Evolutionary conservation across 176 grass and related monocot species (phyloP).

Genomic region (Metroxylon sagu): DNA sequence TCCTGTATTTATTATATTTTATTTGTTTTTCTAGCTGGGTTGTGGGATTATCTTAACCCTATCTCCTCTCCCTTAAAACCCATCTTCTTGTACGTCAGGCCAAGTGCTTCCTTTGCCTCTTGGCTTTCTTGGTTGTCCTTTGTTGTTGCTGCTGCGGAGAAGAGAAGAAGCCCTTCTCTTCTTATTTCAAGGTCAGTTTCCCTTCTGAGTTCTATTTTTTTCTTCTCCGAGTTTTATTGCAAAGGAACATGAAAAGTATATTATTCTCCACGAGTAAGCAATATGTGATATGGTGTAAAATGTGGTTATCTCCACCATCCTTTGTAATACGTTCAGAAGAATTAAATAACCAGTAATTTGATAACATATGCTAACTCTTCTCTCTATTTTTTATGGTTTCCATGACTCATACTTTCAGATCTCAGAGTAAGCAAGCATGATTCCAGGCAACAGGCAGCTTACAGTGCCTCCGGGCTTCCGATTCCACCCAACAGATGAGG

Average conservation of each 20-base stretch:
- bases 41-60: constrained; percentile 2
- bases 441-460: constrained; percentile 37
- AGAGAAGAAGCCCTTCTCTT: not conserved
- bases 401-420: constrained; percentile 1
- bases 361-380: too few relatives aligned
- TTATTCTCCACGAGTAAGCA: too few relatives aligned
- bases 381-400: too few relatives aligned
- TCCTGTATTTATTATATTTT: constrained; percentile 13
- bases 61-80: constrained; percentile 31
- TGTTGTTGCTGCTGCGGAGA: constrained; percentile 1
- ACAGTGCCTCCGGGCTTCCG: constrained; percentile 89
- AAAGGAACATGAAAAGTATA: too few relatives aligned
- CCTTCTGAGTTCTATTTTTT: not conserved
- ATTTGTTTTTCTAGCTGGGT: constrained; percentile 25
- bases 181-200: not conserved
- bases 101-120: constrained; percentile 18
- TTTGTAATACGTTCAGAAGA: too few relatives aligned
- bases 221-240: not conserved
- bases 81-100: constrained; percentile 28
- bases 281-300: too few relatives aligned
- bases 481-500: constrained; percentile 91
- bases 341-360: too few relatives aligned
- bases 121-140: constrained; percentile 60
- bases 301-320: too few relatives aligned
- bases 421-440: constrained; percentile 35